phyloP scores from a whole-genome alignment of 345 rosid genomes.

The Acer yangbiense region DNA sequence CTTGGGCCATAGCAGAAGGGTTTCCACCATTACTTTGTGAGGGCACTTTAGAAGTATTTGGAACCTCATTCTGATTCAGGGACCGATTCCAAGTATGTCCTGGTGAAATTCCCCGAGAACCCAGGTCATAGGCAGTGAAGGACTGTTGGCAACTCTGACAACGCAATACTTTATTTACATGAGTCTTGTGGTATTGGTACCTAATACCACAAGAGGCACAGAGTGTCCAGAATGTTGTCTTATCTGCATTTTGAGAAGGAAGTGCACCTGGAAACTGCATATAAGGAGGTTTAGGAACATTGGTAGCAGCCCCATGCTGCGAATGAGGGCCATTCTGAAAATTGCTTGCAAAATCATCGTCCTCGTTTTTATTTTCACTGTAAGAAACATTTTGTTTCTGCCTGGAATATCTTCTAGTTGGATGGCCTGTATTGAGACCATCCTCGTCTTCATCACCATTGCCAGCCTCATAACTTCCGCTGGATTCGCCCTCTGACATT shows the following conservation, averaged over 20 bases:
- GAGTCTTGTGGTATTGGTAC: slow-evolving; percentile 40
- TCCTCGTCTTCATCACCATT: not conserved
- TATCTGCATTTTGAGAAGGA: slow-evolving; percentile 31
- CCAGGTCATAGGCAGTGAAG: slow-evolving; percentile 50
- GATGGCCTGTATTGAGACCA: too few relatives aligned
- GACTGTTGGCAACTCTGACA: slow-evolving; percentile 58
- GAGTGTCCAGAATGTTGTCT: slow-evolving; percentile 64
- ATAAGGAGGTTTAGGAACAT: slow-evolving; percentile 18
- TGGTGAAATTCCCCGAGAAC: too few relatives aligned
- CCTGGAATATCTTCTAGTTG: too few relatives aligned
- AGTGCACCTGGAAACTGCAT: slow-evolving; percentile 27
- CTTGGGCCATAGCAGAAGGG: slow-evolving; percentile 31
- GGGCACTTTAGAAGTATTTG: too few relatives aligned
- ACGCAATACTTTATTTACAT: slow-evolving; percentile 38
- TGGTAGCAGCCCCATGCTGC: slow-evolving; percentile 24
- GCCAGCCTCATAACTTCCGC: slow-evolving; percentile 38
- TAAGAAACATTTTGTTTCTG: too few relatives aligned
- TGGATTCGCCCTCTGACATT: too few relatives aligned
- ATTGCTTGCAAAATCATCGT: slow-evolving; percentile 9
- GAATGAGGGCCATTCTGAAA: slow-evolving; percentile 22
- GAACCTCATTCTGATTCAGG: too few relatives aligned
- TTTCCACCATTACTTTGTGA: too few relatives aligned
- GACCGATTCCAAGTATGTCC: too few relatives aligned
- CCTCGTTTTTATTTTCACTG: too few relatives aligned
- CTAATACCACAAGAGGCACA: slow-evolving; percentile 57